phyloP scores from a whole-genome alignment of 495 filamentous ascomycete genomes.

The Chaetomium cochliodes region DNA sequence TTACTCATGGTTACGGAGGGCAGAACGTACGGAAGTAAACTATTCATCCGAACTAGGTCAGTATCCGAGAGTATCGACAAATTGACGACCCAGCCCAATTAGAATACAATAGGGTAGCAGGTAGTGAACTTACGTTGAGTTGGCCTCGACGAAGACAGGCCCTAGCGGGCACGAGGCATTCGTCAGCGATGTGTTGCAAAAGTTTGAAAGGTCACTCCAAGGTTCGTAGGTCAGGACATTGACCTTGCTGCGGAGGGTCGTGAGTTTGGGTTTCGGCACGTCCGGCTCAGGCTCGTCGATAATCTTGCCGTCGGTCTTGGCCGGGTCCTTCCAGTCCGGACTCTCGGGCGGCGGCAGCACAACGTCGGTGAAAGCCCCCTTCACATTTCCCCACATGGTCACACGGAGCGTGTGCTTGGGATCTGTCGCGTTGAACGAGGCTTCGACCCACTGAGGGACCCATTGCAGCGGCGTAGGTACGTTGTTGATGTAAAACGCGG shows the following conservation, averaged over 20 bases:
- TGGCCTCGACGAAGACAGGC: constrained; percentile 60
- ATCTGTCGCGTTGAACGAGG: constrained; percentile 62
- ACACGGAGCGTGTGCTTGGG: constrained; percentile 67
- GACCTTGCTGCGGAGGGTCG: constrained; percentile 67
- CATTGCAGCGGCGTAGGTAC: constrained; percentile 67
- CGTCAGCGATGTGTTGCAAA: constrained; percentile 60
- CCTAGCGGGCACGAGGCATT: constrained; percentile 71
- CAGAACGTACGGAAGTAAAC: constrained; percentile 50
- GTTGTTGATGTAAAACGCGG: constrained; percentile 53
- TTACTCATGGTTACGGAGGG: constrained; percentile 66
- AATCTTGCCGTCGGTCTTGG: constrained; percentile 73
- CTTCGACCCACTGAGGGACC: constrained; percentile 68
- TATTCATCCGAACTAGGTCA: constrained; percentile 19
- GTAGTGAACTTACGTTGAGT: constrained; percentile 52
- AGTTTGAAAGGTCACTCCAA: constrained; percentile 53
- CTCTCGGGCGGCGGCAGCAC: constrained; percentile 54
- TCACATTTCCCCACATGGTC: constrained; percentile 89
- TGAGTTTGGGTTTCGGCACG: constrained; percentile 54
- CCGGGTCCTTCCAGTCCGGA: constrained; percentile 55
- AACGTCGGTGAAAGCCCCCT: constrained; percentile 53
- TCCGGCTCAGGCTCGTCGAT: constrained; percentile 53
- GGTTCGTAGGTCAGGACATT: constrained; percentile 73
- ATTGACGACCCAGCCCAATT: not conserved
- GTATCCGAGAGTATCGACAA: not conserved
- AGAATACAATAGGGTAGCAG: not conserved